Percentiles rank a stretch among this genome's conserved stretches.
Conservation (phyloP, 2,329 filamentous ascomycete species). For the Fusarium lyarnte region DNA sequence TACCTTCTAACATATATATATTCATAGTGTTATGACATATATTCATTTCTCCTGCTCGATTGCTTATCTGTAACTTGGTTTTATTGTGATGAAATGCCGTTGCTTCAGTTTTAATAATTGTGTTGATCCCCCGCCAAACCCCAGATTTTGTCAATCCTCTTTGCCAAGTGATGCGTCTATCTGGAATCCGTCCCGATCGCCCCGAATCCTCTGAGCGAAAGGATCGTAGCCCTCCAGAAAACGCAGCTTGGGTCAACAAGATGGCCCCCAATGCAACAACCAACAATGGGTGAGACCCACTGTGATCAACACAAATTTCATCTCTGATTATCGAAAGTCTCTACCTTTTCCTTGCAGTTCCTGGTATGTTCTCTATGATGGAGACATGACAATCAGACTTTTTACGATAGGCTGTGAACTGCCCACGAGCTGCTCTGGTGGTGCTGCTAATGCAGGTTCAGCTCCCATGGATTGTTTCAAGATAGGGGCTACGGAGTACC, state of each 20-base stretch:
- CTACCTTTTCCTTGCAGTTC: background rate
- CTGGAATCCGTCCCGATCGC: background rate
- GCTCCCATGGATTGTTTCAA: constrained; percentile 31
- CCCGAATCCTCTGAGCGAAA: background rate
- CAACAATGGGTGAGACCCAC: background rate
- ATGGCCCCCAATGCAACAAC: background rate
- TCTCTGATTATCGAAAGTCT: constrained; percentile 8
- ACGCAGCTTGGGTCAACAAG: background rate
- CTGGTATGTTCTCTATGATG: constrained; percentile 17
- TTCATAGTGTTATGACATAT: constrained; percentile 40
- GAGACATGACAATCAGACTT: constrained; percentile 9
- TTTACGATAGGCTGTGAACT: constrained; percentile 31
- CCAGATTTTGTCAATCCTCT: background rate
- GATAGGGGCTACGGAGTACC: background rate
- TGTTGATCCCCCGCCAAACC: background rate
- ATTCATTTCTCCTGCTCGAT: constrained; percentile 28
- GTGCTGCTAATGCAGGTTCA: constrained; percentile 36
- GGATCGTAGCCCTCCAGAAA: background rate
- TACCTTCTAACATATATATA: constrained; percentile 31
- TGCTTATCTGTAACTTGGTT: background rate
- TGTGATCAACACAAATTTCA: background rate
- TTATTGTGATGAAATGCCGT: rapidly evolving
- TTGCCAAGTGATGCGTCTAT: constrained; percentile 2
- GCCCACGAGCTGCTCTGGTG: constrained; percentile 28
- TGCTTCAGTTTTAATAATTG: background rate